Evolutionary conservation across 148 eudicot species (phyloP).

Genomic region (Chenopodium berlandieri): DNA sequence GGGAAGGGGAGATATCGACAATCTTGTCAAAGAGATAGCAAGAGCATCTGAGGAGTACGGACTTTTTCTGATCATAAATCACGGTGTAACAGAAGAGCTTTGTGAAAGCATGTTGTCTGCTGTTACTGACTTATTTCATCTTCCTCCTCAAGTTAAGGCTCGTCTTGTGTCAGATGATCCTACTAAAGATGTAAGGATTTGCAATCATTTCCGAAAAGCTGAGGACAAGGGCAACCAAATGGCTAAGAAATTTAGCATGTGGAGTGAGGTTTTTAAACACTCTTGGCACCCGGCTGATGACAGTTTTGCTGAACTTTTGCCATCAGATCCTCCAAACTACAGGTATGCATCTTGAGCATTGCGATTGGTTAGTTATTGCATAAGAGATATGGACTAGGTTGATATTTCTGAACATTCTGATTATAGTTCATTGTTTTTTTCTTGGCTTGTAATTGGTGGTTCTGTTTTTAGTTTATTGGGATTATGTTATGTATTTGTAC

Average conservation of each 20-base stretch:
- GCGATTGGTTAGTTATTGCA: too few species aligned
- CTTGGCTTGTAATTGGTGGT: background rate
- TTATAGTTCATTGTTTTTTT: background rate
- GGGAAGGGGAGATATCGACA: background rate
- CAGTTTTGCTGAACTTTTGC: conserved; percentile 20
- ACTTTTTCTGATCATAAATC: conserved; percentile 34
- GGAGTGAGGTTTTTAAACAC: conserved; percentile 41
- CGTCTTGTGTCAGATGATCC: conserved; percentile 32
- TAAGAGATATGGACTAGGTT: background rate
- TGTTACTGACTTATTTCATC: conserved; percentile 29
- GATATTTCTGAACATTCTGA: background rate
- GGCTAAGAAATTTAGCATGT: conserved; percentile 27
- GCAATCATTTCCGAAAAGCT: conserved; percentile 31
- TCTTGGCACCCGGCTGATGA: conserved; percentile 36
- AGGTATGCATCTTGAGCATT: conserved; percentile 6
- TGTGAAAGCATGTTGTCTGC: conserved; percentile 34
- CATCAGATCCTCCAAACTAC: conserved; percentile 20
- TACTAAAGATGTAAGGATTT: conserved; percentile 35
- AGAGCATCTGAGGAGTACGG: conserved; percentile 41
- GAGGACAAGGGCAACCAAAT: conserved; percentile 8
- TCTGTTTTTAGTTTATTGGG: too few species aligned
- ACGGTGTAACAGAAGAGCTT: conserved; percentile 30
- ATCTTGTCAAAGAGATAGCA: conserved; percentile 16
- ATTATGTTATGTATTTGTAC: too few species aligned
- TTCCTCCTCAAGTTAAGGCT: conserved; percentile 40